Percentiles rank a stretch among this genome's conserved stretches.
These are phyloP conservation scores for Xylaria digitata DNA, from an alignment of 2,329 filamentous ascomycete species.

Conservation along the genomic window DNA sequence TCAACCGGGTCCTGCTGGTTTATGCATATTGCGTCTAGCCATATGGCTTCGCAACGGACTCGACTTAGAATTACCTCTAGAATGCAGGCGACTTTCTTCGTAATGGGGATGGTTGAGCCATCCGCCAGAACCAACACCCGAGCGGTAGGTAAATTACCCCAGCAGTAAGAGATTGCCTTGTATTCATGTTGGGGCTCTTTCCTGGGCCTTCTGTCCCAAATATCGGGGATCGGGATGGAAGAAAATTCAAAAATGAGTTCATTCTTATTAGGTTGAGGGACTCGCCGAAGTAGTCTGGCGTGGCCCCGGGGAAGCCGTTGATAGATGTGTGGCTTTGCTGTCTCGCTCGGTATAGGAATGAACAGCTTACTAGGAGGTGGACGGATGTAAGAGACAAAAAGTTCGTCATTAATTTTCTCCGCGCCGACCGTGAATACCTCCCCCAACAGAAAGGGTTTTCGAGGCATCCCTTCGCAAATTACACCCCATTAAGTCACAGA, in stretches of 20 bases:
- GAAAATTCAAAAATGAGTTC: slow-evolving; percentile 6
- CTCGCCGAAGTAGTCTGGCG: slow-evolving; percentile 5
- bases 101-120: slow-evolving; percentile 1
- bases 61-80: not conserved
- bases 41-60: not conserved
- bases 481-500: too few species aligned
- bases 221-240: not conserved
- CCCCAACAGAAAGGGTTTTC: not conserved
- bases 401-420: not conserved
- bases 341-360: not conserved
- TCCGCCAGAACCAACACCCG: not conserved
- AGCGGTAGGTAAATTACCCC: not conserved
- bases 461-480: not conserved
- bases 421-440: not conserved
- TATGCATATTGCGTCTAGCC: slow-evolving; percentile 11
- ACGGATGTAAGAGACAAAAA: not conserved
- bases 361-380: not conserved
- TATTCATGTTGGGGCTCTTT: not conserved
- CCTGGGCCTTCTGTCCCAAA: too few species aligned
- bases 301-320: slow-evolving; percentile 1
- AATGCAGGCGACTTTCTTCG: not conserved
- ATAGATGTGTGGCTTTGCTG: slow-evolving; percentile 5
- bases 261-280: not conserved
- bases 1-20: slow-evolving; percentile 10
- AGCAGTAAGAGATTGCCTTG: slow-evolving; percentile 10